Evolutionary conservation across 441 rosid species (phyloP).

Genomic region (Jatropha podagrica): DNA sequence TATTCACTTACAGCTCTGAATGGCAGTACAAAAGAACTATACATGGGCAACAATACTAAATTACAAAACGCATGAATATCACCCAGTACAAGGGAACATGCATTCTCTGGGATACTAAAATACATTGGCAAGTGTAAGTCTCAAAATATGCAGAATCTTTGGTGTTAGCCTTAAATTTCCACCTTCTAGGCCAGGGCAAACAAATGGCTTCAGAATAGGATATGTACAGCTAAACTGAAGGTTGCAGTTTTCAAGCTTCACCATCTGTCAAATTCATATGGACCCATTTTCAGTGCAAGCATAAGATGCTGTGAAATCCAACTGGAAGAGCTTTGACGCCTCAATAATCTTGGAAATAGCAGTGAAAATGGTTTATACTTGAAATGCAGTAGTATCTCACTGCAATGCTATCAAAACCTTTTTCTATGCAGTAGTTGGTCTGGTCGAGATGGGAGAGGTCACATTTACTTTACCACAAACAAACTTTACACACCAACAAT

Average conservation of each 20-base stretch:
- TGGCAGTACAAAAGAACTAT: neutral
- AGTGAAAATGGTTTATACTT: neutral
- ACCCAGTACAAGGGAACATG: neutral
- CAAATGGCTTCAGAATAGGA: neutral
- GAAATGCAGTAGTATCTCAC: too few relatives aligned
- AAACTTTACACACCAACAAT: neutral
- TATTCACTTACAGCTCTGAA: neutral
- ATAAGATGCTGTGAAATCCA: neutral
- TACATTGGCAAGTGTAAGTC: neutral
- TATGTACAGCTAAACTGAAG: neutral
- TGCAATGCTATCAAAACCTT: neutral
- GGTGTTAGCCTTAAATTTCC: neutral
- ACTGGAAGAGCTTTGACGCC: neutral
- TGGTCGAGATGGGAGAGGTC: neutral
- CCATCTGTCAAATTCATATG: neutral
- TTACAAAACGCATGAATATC: neutral
- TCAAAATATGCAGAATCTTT: neutral
- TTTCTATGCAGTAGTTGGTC: neutral
- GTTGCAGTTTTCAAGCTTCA: neutral
- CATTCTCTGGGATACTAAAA: neutral
- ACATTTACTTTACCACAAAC: neutral
- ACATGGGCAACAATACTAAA: neutral
- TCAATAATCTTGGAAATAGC: neutral
- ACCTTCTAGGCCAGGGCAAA: neutral
- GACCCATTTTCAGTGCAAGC: neutral